Base-by-base conservation (phyloP, 495 filamentous ascomycete genomes). In the Talaromyces stipitatus region DNA sequence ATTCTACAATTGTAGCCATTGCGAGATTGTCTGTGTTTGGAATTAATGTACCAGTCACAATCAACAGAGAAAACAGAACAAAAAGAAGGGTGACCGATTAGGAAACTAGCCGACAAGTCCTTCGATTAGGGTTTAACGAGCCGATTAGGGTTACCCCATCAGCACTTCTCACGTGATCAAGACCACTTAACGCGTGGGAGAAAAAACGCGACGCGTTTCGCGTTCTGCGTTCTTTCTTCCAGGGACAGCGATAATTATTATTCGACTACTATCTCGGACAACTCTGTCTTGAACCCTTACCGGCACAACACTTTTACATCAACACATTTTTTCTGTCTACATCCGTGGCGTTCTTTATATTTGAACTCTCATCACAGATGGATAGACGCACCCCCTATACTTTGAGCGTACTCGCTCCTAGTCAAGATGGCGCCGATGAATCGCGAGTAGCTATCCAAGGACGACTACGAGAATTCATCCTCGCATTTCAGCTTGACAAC, bases 401-500 rank as follows among this genome's bases (percentile, higher is more conserved):
- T 8, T 74, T 94, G 66, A 88, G 86, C 72, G 82, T 96, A 60
- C 85, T 94, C 63, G 80, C 87, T 61, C 78, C 84, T 50, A 76
- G 78, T 80, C 66, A 82, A 78, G 72, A 78, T 74, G 70, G 83
- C 68, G 68, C 78, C 77, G 69, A 87, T 80, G 76, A 85, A 48
- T 80, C 80, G 36, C 73, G 79, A 32, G 75, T 72, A 9, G 71
- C 78, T 55, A 77, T 79, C 23, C 83, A 85, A 61, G 70, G 75
- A 50, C 73, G 75, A 50, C 69, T 88, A 24, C 71, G 82, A 24
- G 79, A 90, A 56, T 99, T 99, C 70, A 86, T 99, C 60, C 82
- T 96, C 30, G 89, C 96, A 62, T 99, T 97, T 68, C 85, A 94
- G 62, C 82, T 97, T 51, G 94, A 97, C 71, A 96, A 96, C 77